Evolutionary conservation across 2,329 filamentous ascomycete species (phyloP).

Genomic region (Corinectria fuckeliana): DNA sequence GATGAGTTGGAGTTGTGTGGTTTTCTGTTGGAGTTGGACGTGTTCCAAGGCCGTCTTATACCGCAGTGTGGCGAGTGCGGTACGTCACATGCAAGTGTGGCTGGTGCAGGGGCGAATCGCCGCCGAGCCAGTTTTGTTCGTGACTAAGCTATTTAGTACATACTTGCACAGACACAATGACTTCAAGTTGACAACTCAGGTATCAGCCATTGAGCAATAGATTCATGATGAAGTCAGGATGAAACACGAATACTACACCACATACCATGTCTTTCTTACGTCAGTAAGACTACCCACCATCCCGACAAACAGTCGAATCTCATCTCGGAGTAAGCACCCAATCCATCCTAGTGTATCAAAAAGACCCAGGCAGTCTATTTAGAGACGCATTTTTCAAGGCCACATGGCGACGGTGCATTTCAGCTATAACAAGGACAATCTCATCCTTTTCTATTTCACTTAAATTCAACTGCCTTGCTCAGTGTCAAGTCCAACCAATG

Average conservation of each 20-base stretch:
- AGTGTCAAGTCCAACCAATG: background rate
- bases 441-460: background rate
- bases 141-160: no score
- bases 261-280: background rate
- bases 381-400: background rate
- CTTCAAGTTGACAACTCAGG: no score
- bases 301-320: background rate
- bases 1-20: background rate
- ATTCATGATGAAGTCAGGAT: no score
- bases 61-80: constrained; percentile 33
- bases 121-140: background rate
- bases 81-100: constrained; percentile 37
- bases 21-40: background rate
- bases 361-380: background rate
- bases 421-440: background rate
- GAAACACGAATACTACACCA: no score
- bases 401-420: background rate
- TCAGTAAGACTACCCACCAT: background rate
- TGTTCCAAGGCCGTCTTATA: constrained; percentile 31
- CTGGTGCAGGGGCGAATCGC: constrained; percentile 21
- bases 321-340: background rate
- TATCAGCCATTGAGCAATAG: no score
- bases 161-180: no score
- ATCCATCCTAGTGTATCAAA: background rate
- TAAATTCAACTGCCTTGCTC: background rate